Evolutionary conservation across 495 filamentous ascomycete species (phyloP), one percentile per base, ranked within the genome.

Genomic region (Tuber umbilicatum): DNA sequence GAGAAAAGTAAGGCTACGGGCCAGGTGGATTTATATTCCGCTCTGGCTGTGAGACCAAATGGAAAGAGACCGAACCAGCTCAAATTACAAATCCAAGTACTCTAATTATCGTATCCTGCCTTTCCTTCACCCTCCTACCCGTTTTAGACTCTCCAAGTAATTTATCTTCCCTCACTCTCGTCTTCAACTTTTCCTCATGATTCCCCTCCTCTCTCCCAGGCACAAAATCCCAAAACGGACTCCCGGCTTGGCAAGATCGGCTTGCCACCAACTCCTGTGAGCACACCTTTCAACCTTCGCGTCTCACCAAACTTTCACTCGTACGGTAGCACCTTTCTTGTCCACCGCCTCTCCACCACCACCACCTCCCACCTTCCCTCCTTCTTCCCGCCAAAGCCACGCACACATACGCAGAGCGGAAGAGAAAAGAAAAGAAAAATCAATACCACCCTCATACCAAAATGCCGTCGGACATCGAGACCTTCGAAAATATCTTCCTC

Each of bases 401-500:
- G 19, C 10, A 70, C 35, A 40, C 69, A 70, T 17, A 64, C n/a
- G 4, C 27, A 35, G 31, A 6, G 31, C 12, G n/a, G 14, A 55
- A 55, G 27, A 50, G 5, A n/a, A 50, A 55, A 47, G 23, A 55
- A 17, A 12, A 10, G 17, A 1, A 35, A 35, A 6, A 64, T 35
- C 17, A 70, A 27, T 64, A 64, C 55, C 12, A 27, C 16, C 43
- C 38, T 70, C 55, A 16, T 17, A 64, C 12, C 75, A 76, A 45
- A 70, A 82, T 82, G 81, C 73, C 81, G 47, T 78, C 78, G 19
- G 81, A 82, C 27, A 76, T 81, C 73, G 95, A 99, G 89, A 93
- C 89, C 82, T 99, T 99, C 82, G 94, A 98, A 81, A 92, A 92
- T 82, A 97, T 97, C 85, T 92, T 95, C 84, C 88, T 99, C 74